Conservation (phyloP, 116 monocot genomes). For the Papilionanthe hybrid region DNA sequence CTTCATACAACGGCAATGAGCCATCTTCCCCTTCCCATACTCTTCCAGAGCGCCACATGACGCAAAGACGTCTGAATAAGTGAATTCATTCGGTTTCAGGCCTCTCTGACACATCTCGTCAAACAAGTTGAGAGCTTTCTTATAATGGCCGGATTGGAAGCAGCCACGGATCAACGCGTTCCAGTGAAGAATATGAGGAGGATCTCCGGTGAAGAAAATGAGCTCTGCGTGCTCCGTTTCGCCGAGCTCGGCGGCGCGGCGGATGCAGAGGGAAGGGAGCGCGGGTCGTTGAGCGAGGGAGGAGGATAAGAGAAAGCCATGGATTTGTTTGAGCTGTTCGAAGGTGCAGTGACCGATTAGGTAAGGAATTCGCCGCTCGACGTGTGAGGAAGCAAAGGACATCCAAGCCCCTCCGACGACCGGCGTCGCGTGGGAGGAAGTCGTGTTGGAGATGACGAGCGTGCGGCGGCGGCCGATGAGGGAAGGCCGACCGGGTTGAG, state of each 20-base stretch:
- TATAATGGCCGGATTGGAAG: constrained; percentile 2
- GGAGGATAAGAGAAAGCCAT: constrained; percentile 18
- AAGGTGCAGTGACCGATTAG: constrained; percentile 12
- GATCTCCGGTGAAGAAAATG: constrained; percentile 22
- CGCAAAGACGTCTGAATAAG: constrained; percentile 12
- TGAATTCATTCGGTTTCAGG: constrained; percentile 19
- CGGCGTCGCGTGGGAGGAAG: no score
- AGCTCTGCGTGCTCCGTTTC: constrained; percentile 9
- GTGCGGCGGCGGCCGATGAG: no score
- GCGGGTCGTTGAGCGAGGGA: constrained; percentile 1
- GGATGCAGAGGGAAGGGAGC: constrained; percentile 24
- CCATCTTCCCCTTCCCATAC: background rate
- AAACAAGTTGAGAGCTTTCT: constrained; percentile 13
- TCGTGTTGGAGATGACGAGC: no score
- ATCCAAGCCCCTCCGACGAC: background rate
- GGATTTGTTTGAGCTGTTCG: constrained; percentile 19
- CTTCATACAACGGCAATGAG: constrained; percentile 17
- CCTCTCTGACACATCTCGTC: constrained; percentile 17
- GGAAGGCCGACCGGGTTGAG: no score
- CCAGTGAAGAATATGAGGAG: constrained; percentile 14
- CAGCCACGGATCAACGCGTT: constrained; percentile 32
- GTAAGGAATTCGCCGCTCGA: background rate
- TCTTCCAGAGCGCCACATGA: constrained; percentile 3
- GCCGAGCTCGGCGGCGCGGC: constrained; percentile 25
- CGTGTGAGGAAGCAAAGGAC: background rate